Base-by-base conservation (phyloP, 257 asterid genomes). In the Nicotiana sylvestris region DNA sequence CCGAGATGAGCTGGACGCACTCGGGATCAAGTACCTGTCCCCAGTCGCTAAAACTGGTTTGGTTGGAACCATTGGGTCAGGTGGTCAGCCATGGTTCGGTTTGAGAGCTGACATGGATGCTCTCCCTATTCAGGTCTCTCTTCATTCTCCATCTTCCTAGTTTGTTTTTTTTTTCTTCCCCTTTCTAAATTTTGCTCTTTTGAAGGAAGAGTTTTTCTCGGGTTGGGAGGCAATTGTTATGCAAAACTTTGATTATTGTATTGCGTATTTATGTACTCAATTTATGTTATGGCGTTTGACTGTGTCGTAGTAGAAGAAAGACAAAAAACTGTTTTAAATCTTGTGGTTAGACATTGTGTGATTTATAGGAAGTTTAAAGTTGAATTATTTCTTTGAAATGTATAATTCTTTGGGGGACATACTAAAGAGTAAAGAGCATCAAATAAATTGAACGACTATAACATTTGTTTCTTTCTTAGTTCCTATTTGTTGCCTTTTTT, bases 91-190 rank as follows among this genome's bases (percentile, higher is more conserved):
- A 1, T 89, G 92, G 88, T 88, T 95, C 82, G 92, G 85, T 37
- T 95, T 95, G 33, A 85, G 98, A 89, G 99, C 99, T 2, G 98
- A 95, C 88, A 95, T 95, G 99, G 98, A 95, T 85, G 99, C 96
- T 65, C 94, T 95, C 4, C 98, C 99, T 53, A 88, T 94, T 82
- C 97, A 94, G 97, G 98, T 91, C 60, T 55, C n/a, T 55, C 6
- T 57, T 18, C 4, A 57, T 18, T 18, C 27, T 57, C 64, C n/a
- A 57, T n/a, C 21, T 18, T 57, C 33, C 76, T 18, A 10, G 7
- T 60, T 65, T 16, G 33, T 46, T 66, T 37, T 66, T 32, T 11
- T 35, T 3, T 29, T 8, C 56, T 78, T 9, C 29, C 25, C 64
- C 64, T 17, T 57, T 58, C 2, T 27, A 16, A 58, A 8, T n/a